These are phyloP conservation scores for Kazachstania sp. DNA, from an alignment of 1,139 yeast species.

Conservation along the genomic window DNA sequence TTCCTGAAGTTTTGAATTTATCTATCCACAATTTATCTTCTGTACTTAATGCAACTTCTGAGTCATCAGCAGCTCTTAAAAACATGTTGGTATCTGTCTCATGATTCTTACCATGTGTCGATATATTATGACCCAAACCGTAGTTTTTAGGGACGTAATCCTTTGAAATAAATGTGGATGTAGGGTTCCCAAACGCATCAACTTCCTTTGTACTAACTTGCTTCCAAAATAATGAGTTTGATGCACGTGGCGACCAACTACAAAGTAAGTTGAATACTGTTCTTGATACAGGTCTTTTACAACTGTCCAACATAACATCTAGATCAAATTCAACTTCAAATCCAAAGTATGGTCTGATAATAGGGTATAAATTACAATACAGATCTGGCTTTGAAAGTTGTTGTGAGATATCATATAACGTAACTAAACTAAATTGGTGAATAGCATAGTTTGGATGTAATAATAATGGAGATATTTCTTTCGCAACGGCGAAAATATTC, in stretches of 20 bases:
- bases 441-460: conserved; percentile 88
- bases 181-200: conserved; percentile 40
- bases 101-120: conserved; percentile 9
- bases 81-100: conserved; percentile 26
- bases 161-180: conserved; percentile 33
- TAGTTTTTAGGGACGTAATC: conserved; percentile 24
- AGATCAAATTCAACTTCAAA: conserved; percentile 68
- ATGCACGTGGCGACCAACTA: conserved; percentile 64
- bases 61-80: conserved; percentile 32
- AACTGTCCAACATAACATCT: conserved; percentile 54
- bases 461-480: conserved; percentile 42
- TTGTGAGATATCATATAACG: conserved; percentile 54
- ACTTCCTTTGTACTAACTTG: conserved; percentile 34
- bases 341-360: conserved; percentile 65
- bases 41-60: conserved; percentile 35
- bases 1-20: conserved; percentile 60
- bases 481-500: conserved; percentile 44
- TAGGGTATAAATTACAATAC: conserved; percentile 75
- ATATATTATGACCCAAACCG: conserved; percentile 12
- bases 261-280: conserved; percentile 57
- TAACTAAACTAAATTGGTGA: conserved; percentile 55
- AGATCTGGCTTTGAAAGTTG: conserved; percentile 67
- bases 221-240: conserved; percentile 73
- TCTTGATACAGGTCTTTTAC: conserved; percentile 58
- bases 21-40: conserved; percentile 75